phyloP scores from a whole-genome alignment of 176 grass and related monocot species.

The Triticum dicoccoides region DNA sequence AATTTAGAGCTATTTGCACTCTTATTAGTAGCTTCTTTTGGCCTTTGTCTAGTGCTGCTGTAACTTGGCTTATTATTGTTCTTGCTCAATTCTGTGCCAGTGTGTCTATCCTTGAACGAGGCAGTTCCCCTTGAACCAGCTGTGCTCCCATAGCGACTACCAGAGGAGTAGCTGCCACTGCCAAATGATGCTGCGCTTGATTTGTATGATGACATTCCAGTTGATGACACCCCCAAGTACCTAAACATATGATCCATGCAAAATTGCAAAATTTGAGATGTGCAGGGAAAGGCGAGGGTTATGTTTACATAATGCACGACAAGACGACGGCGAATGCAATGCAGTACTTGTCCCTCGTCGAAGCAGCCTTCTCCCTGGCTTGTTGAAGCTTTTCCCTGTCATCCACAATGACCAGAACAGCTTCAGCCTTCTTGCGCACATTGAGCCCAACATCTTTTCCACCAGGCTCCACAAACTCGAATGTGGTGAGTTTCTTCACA shows the following conservation, averaged over 20 bases:
- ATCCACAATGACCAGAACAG: slow-evolving; percentile 58
- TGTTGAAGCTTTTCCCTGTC: slow-evolving; percentile 74
- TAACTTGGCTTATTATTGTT: slow-evolving; percentile 24
- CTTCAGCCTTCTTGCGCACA: slow-evolving; percentile 72
- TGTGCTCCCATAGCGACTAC: slow-evolving; percentile 27
- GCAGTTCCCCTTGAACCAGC: slow-evolving; percentile 28
- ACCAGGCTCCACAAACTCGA: slow-evolving; percentile 63
- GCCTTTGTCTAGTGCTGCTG: slow-evolving; percentile 13
- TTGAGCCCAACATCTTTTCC: slow-evolving; percentile 72
- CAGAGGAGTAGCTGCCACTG: slow-evolving; percentile 41
- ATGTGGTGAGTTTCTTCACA: slow-evolving; percentile 51
- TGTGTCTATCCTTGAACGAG: slow-evolving; percentile 33
- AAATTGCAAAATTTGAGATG: slow-evolving; percentile 14
- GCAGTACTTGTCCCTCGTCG: slow-evolving; percentile 64
- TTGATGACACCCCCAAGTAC: slow-evolving; percentile 68
- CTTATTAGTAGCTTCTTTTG: neutral
- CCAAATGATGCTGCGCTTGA: slow-evolving; percentile 38
- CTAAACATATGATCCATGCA: slow-evolving; percentile 26
- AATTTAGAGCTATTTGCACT: slow-evolving; percentile 4
- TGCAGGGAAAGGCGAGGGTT: neutral
- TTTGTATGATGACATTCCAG: slow-evolving; percentile 46
- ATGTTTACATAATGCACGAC: neutral
- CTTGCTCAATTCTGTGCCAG: slow-evolving; percentile 20
- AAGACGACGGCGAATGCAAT: neutral
- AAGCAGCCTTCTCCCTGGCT: slow-evolving; percentile 56